Percentiles rank a stretch among this genome's conserved stretches.
These are phyloP conservation scores for Neoascochyta sp. DNA, from an alignment of 2,329 filamentous ascomycete genomes.

Conservation along the genomic window DNA sequence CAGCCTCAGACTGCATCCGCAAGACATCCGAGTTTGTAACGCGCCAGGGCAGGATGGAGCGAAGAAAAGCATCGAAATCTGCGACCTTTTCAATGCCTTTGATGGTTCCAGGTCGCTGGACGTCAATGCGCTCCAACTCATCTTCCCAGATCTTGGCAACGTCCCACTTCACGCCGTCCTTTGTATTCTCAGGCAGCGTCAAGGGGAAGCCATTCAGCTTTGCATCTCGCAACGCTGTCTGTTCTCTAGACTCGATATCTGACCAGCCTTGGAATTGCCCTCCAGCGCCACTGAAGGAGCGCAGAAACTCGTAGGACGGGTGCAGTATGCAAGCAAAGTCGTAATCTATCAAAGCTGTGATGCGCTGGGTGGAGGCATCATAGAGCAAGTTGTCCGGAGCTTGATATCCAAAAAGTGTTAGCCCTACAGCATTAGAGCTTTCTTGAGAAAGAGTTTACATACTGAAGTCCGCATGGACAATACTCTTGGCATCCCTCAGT, in stretches of 20 bases:
- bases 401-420: too few relatives aligned
- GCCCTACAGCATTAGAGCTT: too few relatives aligned
- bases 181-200: constrained; percentile 8
- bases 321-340: too few relatives aligned
- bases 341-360: too few relatives aligned
- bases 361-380: too few relatives aligned
- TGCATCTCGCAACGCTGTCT: constrained; percentile 17
- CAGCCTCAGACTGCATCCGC: too few relatives aligned
- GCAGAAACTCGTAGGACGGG: too few relatives aligned
- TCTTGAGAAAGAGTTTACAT: too few relatives aligned
- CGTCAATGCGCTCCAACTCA: constrained; percentile 14
- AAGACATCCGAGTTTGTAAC: too few relatives aligned
- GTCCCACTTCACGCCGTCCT: constrained; percentile 19
- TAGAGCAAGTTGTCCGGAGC: too few relatives aligned
- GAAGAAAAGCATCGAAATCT: constrained; percentile 18
- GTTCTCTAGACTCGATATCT: constrained; percentile 13
- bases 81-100: constrained; percentile 22
- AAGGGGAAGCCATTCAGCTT: constrained; percentile 26
- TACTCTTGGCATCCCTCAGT: too few relatives aligned
- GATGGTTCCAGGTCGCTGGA: constrained; percentile 18
- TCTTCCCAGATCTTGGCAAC: constrained; percentile 19
- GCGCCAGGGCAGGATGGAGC: constrained; percentile 17
- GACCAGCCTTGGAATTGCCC: constrained; percentile 22
- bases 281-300: constrained; percentile 18
- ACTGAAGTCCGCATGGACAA: too few relatives aligned